phyloP scores from a whole-genome alignment of 805 yeast genomes.

The Wickerhamiella spandovensis region DNA sequence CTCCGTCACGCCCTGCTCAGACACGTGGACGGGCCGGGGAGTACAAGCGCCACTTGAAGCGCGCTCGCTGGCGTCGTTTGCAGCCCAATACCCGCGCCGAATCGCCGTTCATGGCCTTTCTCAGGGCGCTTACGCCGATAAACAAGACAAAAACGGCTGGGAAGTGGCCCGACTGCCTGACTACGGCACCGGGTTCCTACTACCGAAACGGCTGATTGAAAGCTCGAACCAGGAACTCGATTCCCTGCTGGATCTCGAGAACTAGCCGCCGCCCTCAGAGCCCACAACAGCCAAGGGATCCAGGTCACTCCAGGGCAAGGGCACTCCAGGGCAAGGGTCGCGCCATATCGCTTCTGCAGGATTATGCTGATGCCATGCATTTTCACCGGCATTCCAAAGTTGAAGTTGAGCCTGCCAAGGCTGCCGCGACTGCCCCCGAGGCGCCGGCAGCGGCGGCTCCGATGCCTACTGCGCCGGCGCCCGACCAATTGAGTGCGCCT shows the following conservation, averaged over 20 bases:
- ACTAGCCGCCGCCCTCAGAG: too few relatives aligned
- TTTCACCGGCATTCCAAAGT: too few relatives aligned
- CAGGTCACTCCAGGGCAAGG: too few relatives aligned
- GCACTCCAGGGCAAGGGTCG: too few relatives aligned
- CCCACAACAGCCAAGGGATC: too few relatives aligned
- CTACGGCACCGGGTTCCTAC: constrained; percentile 4
- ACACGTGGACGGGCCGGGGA: constrained; percentile 64
- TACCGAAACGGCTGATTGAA: background rate
- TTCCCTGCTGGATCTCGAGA: background rate
- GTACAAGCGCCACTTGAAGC: constrained; percentile 59
- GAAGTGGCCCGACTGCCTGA: constrained; percentile 3
- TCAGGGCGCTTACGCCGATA: background rate
- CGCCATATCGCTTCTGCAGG: too few relatives aligned
- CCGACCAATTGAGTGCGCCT: too few relatives aligned
- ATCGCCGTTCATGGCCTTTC: constrained; percentile 3
- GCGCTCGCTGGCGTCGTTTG: constrained; percentile 3
- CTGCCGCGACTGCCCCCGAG: too few relatives aligned
- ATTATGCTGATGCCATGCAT: too few relatives aligned
- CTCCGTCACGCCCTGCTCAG: constrained; percentile 52
- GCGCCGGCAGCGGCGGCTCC: too few relatives aligned
- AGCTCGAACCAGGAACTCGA: background rate
- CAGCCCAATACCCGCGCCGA: background rate
- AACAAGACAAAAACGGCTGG: background rate
- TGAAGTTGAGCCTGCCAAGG: too few relatives aligned
- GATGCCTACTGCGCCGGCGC: too few relatives aligned